Conservation (phyloP, 2,329 filamentous ascomycete genomes). For the Blastomyces gilchristii region DNA sequence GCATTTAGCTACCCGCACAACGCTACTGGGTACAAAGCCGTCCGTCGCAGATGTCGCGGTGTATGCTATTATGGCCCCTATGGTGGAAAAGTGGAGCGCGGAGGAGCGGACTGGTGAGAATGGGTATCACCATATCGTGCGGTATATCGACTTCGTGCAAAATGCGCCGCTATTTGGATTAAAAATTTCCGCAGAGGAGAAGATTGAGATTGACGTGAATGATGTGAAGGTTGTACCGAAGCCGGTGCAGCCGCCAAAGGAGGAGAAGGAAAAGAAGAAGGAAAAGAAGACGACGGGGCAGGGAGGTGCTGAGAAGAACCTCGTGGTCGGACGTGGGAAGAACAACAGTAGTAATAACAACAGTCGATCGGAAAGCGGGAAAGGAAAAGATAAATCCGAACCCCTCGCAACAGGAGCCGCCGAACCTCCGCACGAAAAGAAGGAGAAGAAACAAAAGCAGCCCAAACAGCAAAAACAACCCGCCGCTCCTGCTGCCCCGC, state of each 20-base stretch:
- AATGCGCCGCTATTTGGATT: conserved; percentile 65
- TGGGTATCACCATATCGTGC: conserved; percentile 82
- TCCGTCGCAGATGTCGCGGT: conserved; percentile 77
- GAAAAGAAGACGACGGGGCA: conserved; percentile 62
- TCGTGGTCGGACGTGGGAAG: conserved; percentile 32
- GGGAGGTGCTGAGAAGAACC: conserved; percentile 21
- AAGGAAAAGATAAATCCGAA: conserved; percentile 44
- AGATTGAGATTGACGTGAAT: conserved; percentile 66
- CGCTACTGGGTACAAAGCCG: conserved; percentile 78
- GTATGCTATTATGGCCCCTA: conserved; percentile 65
- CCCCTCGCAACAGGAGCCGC: conserved; percentile 27
- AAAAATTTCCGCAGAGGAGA: conserved; percentile 58
- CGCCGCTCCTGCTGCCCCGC: conserved; percentile 58
- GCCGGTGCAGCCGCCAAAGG: conserved; percentile 79
- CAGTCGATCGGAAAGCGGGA: conserved; percentile 36
- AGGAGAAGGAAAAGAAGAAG: conserved; percentile 95
- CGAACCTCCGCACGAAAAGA: conserved; percentile 37
- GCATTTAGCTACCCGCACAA: conserved; percentile 80
- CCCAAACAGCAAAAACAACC: conserved; percentile 62
- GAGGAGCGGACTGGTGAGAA: conserved; percentile 85
- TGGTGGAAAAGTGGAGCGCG: conserved; percentile 67
- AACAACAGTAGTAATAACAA: conserved; percentile 38
- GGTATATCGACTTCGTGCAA: conserved; percentile 89
- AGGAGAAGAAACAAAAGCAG: conserved; percentile 69
- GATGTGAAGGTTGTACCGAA: conserved; percentile 82